phyloP scores from a whole-genome alignment of 768 basidiomycete genomes.

The Amanita pallidorosea region DNA sequence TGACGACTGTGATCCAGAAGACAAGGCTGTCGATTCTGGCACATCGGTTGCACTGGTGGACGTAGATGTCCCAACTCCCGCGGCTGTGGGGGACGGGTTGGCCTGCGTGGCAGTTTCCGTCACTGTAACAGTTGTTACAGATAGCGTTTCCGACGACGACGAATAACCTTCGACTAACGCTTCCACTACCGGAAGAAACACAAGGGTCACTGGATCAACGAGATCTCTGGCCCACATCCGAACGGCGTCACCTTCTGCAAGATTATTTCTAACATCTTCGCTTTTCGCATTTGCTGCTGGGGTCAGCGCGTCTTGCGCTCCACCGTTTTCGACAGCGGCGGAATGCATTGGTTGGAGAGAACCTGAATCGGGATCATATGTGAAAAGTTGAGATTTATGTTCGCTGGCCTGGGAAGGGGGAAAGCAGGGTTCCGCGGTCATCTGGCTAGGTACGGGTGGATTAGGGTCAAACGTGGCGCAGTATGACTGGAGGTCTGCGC shows the following conservation, averaged over 20 bases:
- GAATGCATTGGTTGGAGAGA: conserved; percentile 45
- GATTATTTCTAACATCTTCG: background rate
- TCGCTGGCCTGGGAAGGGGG: conserved; percentile 4
- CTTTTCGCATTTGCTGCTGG: background rate
- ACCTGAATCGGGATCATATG: conserved; percentile 37
- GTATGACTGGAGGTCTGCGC: conserved; percentile 24
- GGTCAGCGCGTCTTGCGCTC: background rate
- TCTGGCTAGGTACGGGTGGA: conserved; percentile 33
- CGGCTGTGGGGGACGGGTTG: background rate
- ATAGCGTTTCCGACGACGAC: background rate
- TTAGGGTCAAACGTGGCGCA: conserved; percentile 56
- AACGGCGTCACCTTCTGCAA: background rate
- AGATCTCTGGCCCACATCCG: background rate
- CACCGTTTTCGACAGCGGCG: conserved; percentile 16
- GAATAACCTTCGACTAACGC: background rate
- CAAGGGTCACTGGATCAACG: background rate
- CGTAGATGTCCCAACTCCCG: background rate
- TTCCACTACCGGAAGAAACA: background rate
- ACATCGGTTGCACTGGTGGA: background rate
- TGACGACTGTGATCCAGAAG: background rate
- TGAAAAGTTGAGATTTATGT: conserved; percentile 48
- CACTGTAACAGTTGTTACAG: conserved; percentile 2
- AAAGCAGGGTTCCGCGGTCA: conserved; percentile 38
- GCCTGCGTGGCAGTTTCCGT: conserved; percentile 1
- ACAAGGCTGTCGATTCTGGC: background rate